Conservation (phyloP, 305 asterid genomes). For the Petunia hybrid region DNA sequence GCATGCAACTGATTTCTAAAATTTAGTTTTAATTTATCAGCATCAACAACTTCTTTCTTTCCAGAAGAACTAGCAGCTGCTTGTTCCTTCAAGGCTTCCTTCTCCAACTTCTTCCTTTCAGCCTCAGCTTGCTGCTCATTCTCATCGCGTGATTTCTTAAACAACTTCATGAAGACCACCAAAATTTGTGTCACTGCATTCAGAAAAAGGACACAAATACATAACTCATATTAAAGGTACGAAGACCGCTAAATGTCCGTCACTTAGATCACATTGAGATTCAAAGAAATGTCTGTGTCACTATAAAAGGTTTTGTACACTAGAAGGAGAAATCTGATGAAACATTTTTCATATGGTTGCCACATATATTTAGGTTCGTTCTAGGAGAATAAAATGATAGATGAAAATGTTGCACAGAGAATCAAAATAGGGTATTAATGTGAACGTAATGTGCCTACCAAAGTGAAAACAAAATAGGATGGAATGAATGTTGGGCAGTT, state of each 20-base stretch:
- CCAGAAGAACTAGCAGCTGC: conserved; percentile 73
- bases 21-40: conserved; percentile 47
- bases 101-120: conserved; percentile 91
- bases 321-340: background rate
- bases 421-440: no score
- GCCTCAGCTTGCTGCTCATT: conserved; percentile 83
- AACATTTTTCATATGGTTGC: background rate
- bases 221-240: background rate
- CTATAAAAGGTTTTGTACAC: background rate
- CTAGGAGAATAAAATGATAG: no score
- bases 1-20: conserved; percentile 23
- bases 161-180: conserved; percentile 82
- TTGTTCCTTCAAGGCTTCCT: conserved; percentile 92
- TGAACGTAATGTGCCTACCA: no score
- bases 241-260: background rate
- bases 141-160: conserved; percentile 84
- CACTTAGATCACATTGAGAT: background rate
- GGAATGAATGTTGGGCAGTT: no score
- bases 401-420: no score
- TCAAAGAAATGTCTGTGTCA: background rate
- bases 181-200: conserved; percentile 89
- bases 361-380: background rate
- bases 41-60: conserved; percentile 68
- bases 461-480: no score
- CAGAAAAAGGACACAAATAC: conserved; percentile 20